These are phyloP conservation scores for Arthroderma sp. DNA, from an alignment of 2,329 filamentous ascomycete genomes.

Conservation along the genomic window DNA sequence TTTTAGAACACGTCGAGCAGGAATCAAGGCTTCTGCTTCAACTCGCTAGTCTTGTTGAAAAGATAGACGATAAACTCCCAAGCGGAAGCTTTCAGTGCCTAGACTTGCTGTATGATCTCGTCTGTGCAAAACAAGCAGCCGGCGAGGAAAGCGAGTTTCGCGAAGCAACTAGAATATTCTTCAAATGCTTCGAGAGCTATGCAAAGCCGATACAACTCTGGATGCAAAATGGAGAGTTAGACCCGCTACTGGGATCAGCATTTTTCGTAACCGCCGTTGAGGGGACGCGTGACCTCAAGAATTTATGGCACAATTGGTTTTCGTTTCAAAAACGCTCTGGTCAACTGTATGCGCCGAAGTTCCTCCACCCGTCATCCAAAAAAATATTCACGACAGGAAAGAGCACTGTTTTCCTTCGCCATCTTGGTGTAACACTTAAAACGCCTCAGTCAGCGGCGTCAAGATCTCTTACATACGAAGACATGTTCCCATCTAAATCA, in stretches of 20 bases:
- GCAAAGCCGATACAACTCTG: conserved; percentile 65
- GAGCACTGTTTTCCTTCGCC: conserved; percentile 69
- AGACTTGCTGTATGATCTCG: conserved; percentile 61
- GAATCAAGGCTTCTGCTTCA: conserved; percentile 44
- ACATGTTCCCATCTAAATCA: conserved; percentile 27
- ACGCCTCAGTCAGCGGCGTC: conserved; percentile 22
- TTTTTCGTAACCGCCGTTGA: conserved; percentile 61
- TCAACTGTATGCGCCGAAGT: conserved; percentile 55
- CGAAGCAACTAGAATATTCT: conserved; percentile 56
- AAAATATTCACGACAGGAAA: conserved; percentile 82
- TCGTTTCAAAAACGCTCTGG: conserved; percentile 47
- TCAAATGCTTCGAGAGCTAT: conserved; percentile 71
- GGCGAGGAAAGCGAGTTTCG: conserved; percentile 50
- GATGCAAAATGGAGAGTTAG: conserved; percentile 68
- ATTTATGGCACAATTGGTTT: conserved; percentile 67
- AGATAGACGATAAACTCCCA: conserved; percentile 34
- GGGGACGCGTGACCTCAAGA: conserved; percentile 43
- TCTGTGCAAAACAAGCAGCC: conserved; percentile 55
- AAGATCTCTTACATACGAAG: conserved; percentile 19
- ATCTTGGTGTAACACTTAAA: conserved; percentile 41
- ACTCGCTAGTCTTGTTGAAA: conserved; percentile 50
- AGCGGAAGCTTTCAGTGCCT: conserved; percentile 57
- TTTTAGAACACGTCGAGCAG: conserved; percentile 45
- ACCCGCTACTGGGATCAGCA: conserved; percentile 45
- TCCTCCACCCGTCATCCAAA: conserved; percentile 54